phyloP scores from a whole-genome alignment of 352 stramenopile species.

The Pythium grandisporangium region DNA sequence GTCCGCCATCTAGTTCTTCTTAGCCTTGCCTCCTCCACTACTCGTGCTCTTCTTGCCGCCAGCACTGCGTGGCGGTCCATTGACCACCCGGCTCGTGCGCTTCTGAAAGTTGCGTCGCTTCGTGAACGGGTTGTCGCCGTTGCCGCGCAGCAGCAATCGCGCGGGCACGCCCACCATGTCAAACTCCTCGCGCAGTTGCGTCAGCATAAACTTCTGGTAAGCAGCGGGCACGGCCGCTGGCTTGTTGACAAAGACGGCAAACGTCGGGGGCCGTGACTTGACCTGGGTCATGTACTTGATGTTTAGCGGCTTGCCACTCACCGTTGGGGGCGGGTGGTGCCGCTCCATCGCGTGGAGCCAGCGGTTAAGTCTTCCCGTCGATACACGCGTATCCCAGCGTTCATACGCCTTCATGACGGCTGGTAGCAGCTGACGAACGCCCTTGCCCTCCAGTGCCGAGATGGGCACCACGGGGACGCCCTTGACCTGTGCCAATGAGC shows the following conservation, averaged over 20 bases:
- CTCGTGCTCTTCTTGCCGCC: too few relatives aligned
- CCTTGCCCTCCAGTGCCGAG: constrained; percentile 61
- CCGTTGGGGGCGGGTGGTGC: constrained; percentile 69
- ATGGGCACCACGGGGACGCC: constrained; percentile 75
- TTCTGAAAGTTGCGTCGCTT: constrained; percentile 81
- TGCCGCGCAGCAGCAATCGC: constrained; percentile 65
- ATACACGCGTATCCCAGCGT: constrained; percentile 71
- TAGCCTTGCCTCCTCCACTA: too few relatives aligned
- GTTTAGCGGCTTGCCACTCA: constrained; percentile 81
- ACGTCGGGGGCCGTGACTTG: constrained; percentile 73
- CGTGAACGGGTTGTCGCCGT: constrained; percentile 72
- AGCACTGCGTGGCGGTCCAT: constrained; percentile 52
- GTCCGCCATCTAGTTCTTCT: too few relatives aligned
- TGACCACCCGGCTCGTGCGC: constrained; percentile 48
- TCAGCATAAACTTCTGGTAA: constrained; percentile 72
- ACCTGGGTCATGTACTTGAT: constrained; percentile 86
- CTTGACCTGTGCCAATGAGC: constrained; percentile 66
- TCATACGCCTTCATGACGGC: constrained; percentile 81
- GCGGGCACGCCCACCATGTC: constrained; percentile 77
- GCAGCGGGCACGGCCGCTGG: constrained; percentile 60
- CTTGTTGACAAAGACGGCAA: constrained; percentile 79
- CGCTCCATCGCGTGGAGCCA: constrained; percentile 81
- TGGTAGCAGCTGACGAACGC: constrained; percentile 70
- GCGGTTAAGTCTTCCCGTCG: constrained; percentile 66
- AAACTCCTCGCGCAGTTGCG: constrained; percentile 74